Evolutionary conservation across 192 early-diverging fungal species (phyloP).

Genomic region (Powellomyces hirtus): DNA sequence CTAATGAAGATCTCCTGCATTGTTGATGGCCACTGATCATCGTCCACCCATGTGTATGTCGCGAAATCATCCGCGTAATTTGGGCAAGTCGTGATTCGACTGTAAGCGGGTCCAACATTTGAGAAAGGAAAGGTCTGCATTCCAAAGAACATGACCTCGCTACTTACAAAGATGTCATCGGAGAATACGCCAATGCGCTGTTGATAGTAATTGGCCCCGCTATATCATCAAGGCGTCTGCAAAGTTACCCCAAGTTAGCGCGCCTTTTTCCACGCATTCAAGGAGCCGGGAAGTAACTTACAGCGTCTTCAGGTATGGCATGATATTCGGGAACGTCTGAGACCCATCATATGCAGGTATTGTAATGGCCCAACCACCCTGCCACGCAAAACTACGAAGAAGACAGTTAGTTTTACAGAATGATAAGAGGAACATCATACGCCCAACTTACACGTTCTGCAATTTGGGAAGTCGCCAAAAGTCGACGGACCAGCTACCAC

Average conservation of each 20-base stretch:
- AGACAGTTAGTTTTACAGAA: too few species aligned
- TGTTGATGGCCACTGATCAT: background rate
- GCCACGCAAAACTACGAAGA: background rate
- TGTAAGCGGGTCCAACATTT: background rate
- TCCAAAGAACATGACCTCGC: background rate
- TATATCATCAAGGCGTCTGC: background rate
- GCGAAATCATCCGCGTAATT: background rate
- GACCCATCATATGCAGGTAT: background rate
- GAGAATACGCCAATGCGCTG: background rate
- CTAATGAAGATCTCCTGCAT: background rate
- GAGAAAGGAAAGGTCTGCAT: background rate
- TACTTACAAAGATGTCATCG: background rate
- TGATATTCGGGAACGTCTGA: slow-evolving; percentile 3
- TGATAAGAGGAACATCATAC: background rate
- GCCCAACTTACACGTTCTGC: background rate
- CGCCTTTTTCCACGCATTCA: background rate
- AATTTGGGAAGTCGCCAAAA: slow-evolving; percentile 6
- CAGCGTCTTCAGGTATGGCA: background rate
- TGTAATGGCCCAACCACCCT: background rate
- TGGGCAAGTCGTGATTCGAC: background rate
- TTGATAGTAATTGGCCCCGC: background rate
- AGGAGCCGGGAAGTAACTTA: background rate
- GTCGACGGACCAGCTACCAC: background rate
- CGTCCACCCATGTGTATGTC: background rate
- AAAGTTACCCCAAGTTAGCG: background rate